Base-by-base conservation (phyloP, 2,329 filamentous ascomycete species). In the Beauveria brongniartii region DNA sequence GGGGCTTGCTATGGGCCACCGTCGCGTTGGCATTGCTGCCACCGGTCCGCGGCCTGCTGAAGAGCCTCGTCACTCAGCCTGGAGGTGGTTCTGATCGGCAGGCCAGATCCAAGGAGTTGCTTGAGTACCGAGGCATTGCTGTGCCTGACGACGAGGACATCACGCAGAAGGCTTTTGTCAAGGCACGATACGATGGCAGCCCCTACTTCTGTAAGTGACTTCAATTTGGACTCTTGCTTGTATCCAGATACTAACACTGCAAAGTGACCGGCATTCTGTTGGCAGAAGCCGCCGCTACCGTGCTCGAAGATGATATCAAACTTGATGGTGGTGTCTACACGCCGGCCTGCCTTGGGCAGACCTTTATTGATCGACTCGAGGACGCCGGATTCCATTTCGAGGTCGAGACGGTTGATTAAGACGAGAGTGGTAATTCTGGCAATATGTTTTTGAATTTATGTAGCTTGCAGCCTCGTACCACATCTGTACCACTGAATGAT, bases 251-350 rank as follows among this genome's bases (percentile, higher is more conserved):
- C n/a, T 54, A 20, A 56, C 18, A n/a, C 55, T 20, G 61, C 34
- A 52, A 56, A 87, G 85, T 90, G 56, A 91, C 88, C 4, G 89
- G 81, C 0, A 68, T 86, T 20, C 77, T 88, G 30, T 69, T 90
- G 16, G 80, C 81, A 2, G 80, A 91, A 67, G 88, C 82, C 14
- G 89, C 88, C 4, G 74, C 82, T 44, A 84, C 85, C 0, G 75
- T 92, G 37, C 74, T 91, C 18, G 78, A 87, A 62, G 86, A 88
- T 44, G 79, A 85, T 16, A 74, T 83, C 14, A 72, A 79, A 41
- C 74, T 90, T 14, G 78, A 78, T 1, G 89, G 89, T 20, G 89
- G 89, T 3, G 75, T 91, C 26, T 83, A 89, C 64, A 92, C 90
- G 1, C 85, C 89, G 0, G 87, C 89, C 0, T 88, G 83, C 59